Evolutionary conservation across 2,329 filamentous ascomycete species (phyloP), one percentile per base, ranked within the genome.

Genomic region (Hypoxylon sp.): DNA sequence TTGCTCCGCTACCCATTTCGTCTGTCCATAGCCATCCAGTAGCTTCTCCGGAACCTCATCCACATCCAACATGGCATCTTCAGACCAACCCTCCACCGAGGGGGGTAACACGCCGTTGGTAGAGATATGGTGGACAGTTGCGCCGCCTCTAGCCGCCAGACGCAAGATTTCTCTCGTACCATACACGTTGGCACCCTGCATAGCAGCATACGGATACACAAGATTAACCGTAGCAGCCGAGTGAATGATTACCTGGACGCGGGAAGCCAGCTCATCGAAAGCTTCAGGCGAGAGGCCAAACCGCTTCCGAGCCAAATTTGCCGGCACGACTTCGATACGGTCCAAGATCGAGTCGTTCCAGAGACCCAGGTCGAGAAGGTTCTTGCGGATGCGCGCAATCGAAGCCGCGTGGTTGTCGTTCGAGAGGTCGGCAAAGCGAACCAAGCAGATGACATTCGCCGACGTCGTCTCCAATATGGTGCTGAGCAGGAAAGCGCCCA

Each of bases 1-100:
- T 67, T 88, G 84, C 67, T 91, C 88, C 2, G 88, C 88, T 20
- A 89, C 88, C 88, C 89, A 91, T 66, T 91, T 91, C 0, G 88
- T 90, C 69, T 91, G 88, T 0, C 88, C 87, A 57, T 91, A 91
- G 1, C 88, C 88, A 63, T 91, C 88, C 1, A 80, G 72, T 4
- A 91, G 74, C 67, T 87, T 87, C 31, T 77, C 80, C 0, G 87
- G 85, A 1, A 91, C 88, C 35, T 86, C 82, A 8, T 87, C 81
- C 3, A 89, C 78, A 20, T 79, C 76, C 11, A 92, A 75, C 73
- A 87, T 84, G 7, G 82, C 75, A 55, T 86, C 81, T 67, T 92
- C 89, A 1, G 81, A 71, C 88, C 88, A 92, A 7, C 88, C 87
- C 27, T 84, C 77, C 4, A 79, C 78, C 0, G 86, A 89, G 5